These are phyloP conservation scores for Hansfordia pulvinata DNA, from an alignment of 2,329 filamentous ascomycete species.

Conservation along the genomic window DNA sequence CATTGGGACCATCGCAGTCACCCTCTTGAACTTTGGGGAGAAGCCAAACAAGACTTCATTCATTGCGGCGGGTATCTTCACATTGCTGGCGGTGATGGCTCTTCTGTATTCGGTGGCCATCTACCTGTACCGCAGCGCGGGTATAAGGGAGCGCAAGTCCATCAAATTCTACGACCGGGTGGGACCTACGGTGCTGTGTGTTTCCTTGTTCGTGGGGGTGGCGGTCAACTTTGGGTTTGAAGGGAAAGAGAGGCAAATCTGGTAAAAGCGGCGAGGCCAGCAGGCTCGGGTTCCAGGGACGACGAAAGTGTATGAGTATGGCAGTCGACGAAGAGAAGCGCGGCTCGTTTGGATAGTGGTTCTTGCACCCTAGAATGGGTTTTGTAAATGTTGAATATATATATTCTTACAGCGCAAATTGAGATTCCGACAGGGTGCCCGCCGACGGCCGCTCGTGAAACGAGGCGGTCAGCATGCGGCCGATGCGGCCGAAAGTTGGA, in stretches of 20 bases:
- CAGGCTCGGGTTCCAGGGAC: too few species aligned
- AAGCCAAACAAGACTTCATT: conserved; percentile 46
- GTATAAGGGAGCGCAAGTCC: conserved; percentile 72
- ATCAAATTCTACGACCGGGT: conserved; percentile 84
- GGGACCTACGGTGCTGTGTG: conserved; percentile 68
- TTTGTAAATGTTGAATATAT: too few species aligned
- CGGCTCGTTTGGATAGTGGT: too few species aligned
- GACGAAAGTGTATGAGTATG: too few species aligned
- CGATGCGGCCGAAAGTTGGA: too few species aligned
- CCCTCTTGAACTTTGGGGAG: conserved; percentile 67
- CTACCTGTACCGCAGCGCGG: conserved; percentile 78
- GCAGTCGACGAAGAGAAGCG: too few species aligned
- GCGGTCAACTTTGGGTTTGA: conserved; percentile 70
- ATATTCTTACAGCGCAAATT: too few species aligned
- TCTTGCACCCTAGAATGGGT: too few species aligned
- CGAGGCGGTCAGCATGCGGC: too few species aligned
- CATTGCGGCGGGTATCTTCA: conserved; percentile 64
- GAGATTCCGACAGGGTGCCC: too few species aligned
- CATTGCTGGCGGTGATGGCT: conserved; percentile 61
- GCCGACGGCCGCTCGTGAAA: too few species aligned
- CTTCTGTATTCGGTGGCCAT: conserved; percentile 74
- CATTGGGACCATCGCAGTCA: conserved; percentile 74
- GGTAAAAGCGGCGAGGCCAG: conserved; percentile 20
- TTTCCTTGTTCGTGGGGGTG: conserved; percentile 60
- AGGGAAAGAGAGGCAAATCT: conserved; percentile 44